These are phyloP conservation scores for Aspergillus affinis DNA, from an alignment of 495 filamentous ascomycete genomes.

Conservation along the genomic window DNA sequence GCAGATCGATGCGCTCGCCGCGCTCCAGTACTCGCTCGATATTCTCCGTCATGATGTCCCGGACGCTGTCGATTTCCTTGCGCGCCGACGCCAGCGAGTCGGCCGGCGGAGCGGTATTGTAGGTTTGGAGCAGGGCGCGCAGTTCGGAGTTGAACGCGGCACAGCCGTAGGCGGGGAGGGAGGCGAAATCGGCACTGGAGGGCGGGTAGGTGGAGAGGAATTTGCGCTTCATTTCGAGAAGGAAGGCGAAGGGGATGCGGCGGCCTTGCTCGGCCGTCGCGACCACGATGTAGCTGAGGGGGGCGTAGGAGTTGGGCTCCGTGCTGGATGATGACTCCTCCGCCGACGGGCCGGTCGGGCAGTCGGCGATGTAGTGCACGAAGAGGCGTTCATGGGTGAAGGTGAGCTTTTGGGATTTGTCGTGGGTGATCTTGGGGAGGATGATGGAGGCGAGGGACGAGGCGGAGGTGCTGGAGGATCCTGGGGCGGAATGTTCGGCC, in stretches of 20 bases:
- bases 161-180: slow-evolving; percentile 84
- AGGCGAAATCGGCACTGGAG: slow-evolving; percentile 67
- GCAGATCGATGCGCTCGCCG: slow-evolving; percentile 89
- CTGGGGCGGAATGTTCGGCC: slow-evolving; percentile 78
- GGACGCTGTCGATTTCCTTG: slow-evolving; percentile 87
- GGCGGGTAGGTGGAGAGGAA: slow-evolving; percentile 76
- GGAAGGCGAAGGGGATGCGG: slow-evolving; percentile 88
- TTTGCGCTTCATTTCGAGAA: slow-evolving; percentile 85
- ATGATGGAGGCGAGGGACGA: slow-evolving; percentile 90
- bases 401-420: slow-evolving; percentile 80
- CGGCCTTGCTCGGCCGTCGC: slow-evolving; percentile 74
- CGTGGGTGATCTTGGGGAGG: slow-evolving; percentile 90
- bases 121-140: slow-evolving; percentile 76
- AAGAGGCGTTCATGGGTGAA: slow-evolving; percentile 88
- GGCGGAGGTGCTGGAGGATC: slow-evolving; percentile 65
- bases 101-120: slow-evolving; percentile 74
- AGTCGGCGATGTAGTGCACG: slow-evolving; percentile 93
- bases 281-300: slow-evolving; percentile 84
- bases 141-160: slow-evolving; percentile 81
- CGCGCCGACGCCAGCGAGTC: slow-evolving; percentile 84
- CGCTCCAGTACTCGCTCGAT: slow-evolving; percentile 95
- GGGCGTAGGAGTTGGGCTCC: slow-evolving; percentile 60
- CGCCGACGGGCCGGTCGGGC: slow-evolving; percentile 58
- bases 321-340: slow-evolving; percentile 22
- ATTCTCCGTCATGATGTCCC: slow-evolving; percentile 98